phyloP scores from a whole-genome alignment of 257 asterid species.

The Solanum chmielewskii region DNA sequence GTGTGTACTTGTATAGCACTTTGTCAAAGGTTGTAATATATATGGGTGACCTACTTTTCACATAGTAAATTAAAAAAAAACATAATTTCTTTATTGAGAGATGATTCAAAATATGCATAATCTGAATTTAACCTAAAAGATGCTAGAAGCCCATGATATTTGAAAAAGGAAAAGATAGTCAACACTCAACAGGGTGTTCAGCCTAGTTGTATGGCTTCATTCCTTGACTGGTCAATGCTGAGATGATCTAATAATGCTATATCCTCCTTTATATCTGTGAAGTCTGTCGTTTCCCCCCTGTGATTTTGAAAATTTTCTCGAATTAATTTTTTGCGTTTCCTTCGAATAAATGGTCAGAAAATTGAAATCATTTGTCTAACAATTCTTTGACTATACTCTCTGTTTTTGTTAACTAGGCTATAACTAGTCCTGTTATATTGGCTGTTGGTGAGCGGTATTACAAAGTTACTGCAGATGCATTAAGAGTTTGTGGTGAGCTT shows the following conservation, averaged over 20 bases:
- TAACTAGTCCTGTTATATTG: constrained; percentile 86
- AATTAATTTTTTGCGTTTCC: neutral
- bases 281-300: neutral
- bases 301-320: neutral
- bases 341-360: neutral
- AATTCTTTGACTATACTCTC: neutral
- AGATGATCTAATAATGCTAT: neutral
- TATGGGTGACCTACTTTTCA: neutral
- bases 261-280: neutral
- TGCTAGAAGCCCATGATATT: neutral
- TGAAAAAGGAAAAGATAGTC: neutral
- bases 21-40: neutral
- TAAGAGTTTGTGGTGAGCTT: constrained; percentile 96
- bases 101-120: neutral
- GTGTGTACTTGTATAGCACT: neutral
- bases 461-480: constrained; percentile 97
- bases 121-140: neutral
- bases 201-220: neutral
- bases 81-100: neutral
- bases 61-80: neutral
- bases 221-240: neutral
- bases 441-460: constrained; percentile 96
- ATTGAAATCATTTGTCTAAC: neutral
- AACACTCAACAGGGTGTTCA: neutral
- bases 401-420: constrained; percentile 37